These are phyloP conservation scores for Ophiobolus disseminans DNA, from an alignment of 2,329 filamentous ascomycete genomes.

Conservation along the genomic window DNA sequence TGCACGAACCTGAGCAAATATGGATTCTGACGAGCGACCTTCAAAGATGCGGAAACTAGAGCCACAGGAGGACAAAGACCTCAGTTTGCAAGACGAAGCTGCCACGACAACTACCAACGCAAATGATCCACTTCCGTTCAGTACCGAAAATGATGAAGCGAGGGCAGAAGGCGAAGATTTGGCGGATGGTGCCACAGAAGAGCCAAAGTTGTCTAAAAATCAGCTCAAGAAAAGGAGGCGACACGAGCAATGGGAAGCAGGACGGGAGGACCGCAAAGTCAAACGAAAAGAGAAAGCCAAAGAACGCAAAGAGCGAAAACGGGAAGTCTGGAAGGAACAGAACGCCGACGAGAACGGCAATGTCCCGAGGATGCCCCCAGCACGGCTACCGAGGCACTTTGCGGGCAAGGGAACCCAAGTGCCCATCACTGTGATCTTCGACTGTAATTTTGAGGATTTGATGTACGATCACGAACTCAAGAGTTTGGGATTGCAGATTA, in stretches of 20 bases:
- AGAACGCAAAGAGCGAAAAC: constrained; percentile 60
- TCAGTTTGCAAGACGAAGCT: constrained; percentile 13
- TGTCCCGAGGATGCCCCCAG: constrained; percentile 22
- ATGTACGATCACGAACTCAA: constrained; percentile 89
- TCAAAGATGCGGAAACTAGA: constrained; percentile 62
- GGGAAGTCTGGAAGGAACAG: constrained; percentile 53
- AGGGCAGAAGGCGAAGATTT: constrained; percentile 6
- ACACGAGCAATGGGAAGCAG: constrained; percentile 77
- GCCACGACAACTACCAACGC: constrained; percentile 16
- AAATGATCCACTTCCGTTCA: constrained; percentile 18
- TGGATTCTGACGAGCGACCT: constrained; percentile 64
- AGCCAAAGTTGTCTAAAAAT: constrained; percentile 74
- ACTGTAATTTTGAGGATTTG: constrained; percentile 89
- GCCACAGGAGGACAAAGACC: constrained; percentile 31
- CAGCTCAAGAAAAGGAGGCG: constrained; percentile 80
- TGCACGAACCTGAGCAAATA: too few relatives aligned
- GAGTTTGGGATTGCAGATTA: constrained; percentile 83
- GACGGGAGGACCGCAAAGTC: constrained; percentile 64
- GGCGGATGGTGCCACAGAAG: constrained; percentile 10
- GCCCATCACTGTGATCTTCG: constrained; percentile 81
- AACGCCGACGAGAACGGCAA: constrained; percentile 31
- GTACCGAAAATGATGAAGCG: constrained; percentile 17
- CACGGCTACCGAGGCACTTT: constrained; percentile 25
- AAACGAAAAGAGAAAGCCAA: constrained; percentile 64
- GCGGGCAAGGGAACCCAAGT: constrained; percentile 61